These are phyloP conservation scores for Peronospora belbahrii DNA, from an alignment of 352 stramenopile species.

Conservation along the genomic window DNA sequence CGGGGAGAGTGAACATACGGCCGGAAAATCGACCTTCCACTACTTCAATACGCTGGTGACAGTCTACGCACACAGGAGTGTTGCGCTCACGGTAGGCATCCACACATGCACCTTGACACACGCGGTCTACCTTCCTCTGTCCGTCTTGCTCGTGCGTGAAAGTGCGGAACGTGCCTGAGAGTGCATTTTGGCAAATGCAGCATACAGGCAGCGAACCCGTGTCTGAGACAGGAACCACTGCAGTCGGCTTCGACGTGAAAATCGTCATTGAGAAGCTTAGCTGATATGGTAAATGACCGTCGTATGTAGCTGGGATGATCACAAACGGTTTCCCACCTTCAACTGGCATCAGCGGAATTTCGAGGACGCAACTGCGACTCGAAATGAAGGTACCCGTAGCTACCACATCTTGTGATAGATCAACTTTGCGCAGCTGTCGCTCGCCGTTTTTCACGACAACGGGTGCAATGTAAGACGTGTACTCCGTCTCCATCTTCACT, in stretches of 20 bases:
- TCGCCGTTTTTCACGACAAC: slow-evolving; percentile 72
- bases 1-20: slow-evolving; percentile 68
- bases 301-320: slow-evolving; percentile 62
- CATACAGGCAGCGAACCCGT: slow-evolving; percentile 54
- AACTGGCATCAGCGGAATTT: slow-evolving; percentile 36
- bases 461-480: slow-evolving; percentile 65
- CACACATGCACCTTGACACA: slow-evolving; percentile 70
- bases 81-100: slow-evolving; percentile 66
- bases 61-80: slow-evolving; percentile 69
- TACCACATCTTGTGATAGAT: slow-evolving; percentile 69
- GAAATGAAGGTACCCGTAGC: slow-evolving; percentile 82
- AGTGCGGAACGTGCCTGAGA: slow-evolving; percentile 57
- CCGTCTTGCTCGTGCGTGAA: slow-evolving; percentile 53
- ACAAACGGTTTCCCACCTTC: slow-evolving; percentile 45
- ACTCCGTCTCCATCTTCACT: slow-evolving; percentile 68
- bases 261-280: slow-evolving; percentile 48
- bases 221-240: slow-evolving; percentile 51
- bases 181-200: slow-evolving; percentile 53
- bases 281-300: slow-evolving; percentile 43
- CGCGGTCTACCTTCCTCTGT: slow-evolving; percentile 53
- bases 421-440: slow-evolving; percentile 64
- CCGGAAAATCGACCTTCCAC: slow-evolving; percentile 69
- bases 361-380: slow-evolving; percentile 67
- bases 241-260: slow-evolving; percentile 55
- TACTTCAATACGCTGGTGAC: slow-evolving; percentile 65